A percentile compares a stretch with the other conserved stretches of the same genome.
These are phyloP conservation scores for Mollisia scopiformis DNA, from an alignment of 2,329 filamentous ascomycete species.

Conservation along the genomic window DNA sequence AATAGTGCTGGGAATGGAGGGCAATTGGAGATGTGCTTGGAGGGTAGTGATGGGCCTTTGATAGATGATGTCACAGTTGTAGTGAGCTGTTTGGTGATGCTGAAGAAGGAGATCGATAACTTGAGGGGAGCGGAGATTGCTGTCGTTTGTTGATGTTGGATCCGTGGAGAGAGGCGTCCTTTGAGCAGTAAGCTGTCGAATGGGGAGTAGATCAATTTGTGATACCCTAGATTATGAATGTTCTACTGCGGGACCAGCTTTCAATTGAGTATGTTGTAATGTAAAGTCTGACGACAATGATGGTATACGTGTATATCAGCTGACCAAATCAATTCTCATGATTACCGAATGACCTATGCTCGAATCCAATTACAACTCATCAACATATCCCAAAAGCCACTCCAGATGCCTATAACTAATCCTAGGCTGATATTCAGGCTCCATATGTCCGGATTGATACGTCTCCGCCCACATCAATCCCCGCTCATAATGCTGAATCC, in stretches of 20 bases:
- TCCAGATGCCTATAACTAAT: constrained; percentile 39
- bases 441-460: constrained; percentile 39
- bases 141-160: no score
- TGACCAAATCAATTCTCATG: no score
- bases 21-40: constrained; percentile 47
- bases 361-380: constrained; percentile 28
- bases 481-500: constrained; percentile 40
- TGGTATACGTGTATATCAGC: no score
- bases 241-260: no score
- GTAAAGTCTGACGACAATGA: no score
- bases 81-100: constrained; percentile 60
- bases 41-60: constrained; percentile 36
- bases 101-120: constrained; percentile 68
- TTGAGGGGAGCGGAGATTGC: constrained; percentile 54
- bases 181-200: no score
- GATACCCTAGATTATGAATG: no score
- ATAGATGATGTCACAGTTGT: constrained; percentile 54
- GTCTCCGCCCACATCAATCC: constrained; percentile 43
- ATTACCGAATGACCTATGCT: no score
- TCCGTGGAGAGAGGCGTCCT: no score
- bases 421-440: constrained; percentile 40
- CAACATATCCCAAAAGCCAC: constrained; percentile 40
- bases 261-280: no score
- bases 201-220: no score
- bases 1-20: constrained; percentile 54